Percentiles rank a stretch among this genome's conserved stretches.
Evolutionary conservation across 768 basidiomycete species (phyloP).

Genomic region (Lentinula lateritia): DNA sequence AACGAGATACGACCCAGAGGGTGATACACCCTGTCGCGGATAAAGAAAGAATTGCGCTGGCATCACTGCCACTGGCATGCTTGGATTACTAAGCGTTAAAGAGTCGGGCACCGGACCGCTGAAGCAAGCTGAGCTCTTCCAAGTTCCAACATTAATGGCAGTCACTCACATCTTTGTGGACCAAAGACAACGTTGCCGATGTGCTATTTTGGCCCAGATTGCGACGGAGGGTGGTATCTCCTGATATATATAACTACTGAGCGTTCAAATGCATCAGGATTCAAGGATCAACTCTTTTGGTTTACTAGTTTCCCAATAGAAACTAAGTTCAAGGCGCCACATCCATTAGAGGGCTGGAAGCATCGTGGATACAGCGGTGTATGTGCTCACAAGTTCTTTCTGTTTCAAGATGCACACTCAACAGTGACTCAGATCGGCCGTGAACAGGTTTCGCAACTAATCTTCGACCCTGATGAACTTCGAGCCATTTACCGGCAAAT

Average conservation of each 20-base stretch:
- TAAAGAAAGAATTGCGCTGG: background rate
- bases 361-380: slow-evolving; percentile 21
- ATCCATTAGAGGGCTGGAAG: slow-evolving; percentile 19
- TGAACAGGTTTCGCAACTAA: slow-evolving; percentile 19
- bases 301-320: no score
- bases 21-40: background rate
- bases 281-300: no score
- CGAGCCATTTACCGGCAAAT: slow-evolving; percentile 16
- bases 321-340: no score
- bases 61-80: background rate
- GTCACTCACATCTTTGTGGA: no score
- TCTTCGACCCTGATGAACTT: slow-evolving; percentile 20
- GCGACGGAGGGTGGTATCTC: no score
- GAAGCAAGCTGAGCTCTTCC: no score
- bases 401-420: no score
- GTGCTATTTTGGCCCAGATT: no score
- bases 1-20: background rate
- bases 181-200: no score
- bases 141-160: no score
- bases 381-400: background rate
- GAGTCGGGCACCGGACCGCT: background rate
- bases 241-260: no score
- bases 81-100: background rate
- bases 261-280: no score
- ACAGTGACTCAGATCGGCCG: slow-evolving; percentile 11